Percentiles rank a stretch among this genome's conserved stretches.
These are phyloP conservation scores for Scortechinia acanthostroma DNA, from an alignment of 2,329 filamentous ascomycete genomes.

Conservation along the genomic window DNA sequence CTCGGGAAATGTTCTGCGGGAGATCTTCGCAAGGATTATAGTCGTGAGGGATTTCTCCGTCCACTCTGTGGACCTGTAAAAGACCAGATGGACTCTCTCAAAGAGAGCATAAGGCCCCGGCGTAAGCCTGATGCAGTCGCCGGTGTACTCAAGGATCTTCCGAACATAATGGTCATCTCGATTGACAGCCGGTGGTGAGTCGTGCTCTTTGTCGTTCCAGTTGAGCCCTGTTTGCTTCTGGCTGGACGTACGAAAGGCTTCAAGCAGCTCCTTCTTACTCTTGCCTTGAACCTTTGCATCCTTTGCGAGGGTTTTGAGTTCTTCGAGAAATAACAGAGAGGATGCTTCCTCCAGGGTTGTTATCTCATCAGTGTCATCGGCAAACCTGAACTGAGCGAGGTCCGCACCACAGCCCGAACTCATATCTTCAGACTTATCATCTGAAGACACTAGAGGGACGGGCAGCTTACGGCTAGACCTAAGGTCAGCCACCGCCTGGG, in stretches of 20 bases:
- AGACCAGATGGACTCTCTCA: slow-evolving; percentile 88
- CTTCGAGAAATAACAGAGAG: slow-evolving; percentile 74
- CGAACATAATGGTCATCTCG: slow-evolving; percentile 68
- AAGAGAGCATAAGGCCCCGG: slow-evolving; percentile 71
- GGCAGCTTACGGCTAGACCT: slow-evolving; percentile 27
- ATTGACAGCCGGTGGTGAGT: slow-evolving; percentile 38
- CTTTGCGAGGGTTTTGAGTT: slow-evolving; percentile 77
- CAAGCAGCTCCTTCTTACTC: slow-evolving; percentile 75
- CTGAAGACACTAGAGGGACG: too few relatives aligned
- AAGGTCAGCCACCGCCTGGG: slow-evolving; percentile 56
- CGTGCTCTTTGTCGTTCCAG: slow-evolving; percentile 52
- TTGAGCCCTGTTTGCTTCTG: slow-evolving; percentile 70
- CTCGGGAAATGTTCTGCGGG: slow-evolving; percentile 76
- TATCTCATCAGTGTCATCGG: slow-evolving; percentile 68
- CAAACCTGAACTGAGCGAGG: slow-evolving; percentile 69
- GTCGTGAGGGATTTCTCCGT: slow-evolving; percentile 93
- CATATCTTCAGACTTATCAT: slow-evolving; percentile 15
- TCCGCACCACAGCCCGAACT: slow-evolving; percentile 39
- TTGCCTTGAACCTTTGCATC: slow-evolving; percentile 81
- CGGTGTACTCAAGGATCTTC: slow-evolving; percentile 72
- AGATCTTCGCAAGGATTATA: slow-evolving; percentile 87
- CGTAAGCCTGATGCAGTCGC: slow-evolving; percentile 78
- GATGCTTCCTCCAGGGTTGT: slow-evolving; percentile 77
- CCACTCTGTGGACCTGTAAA: slow-evolving; percentile 94
- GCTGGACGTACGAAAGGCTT: slow-evolving; percentile 67